Base-by-base conservation (phyloP, 164 flowering plant species). In the Pachysandra terminalis region DNA sequence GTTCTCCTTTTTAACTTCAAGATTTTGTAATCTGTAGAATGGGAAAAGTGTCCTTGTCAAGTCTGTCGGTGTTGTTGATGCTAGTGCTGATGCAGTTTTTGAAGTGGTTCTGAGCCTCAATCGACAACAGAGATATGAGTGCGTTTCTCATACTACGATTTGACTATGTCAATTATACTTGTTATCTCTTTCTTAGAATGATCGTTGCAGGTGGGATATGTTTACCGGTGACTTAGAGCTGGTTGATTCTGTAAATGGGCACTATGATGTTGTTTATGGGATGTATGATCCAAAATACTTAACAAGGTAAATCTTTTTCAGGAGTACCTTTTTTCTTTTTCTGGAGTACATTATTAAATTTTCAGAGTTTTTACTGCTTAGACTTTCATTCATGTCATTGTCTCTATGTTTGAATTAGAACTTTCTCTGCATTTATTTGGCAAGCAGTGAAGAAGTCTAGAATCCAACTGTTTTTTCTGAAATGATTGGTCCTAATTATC, bases 141-240 rank as follows among this genome's bases (percentile, higher is more conserved):
- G 74, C 77, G 93, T 75, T 68, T 54, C 63, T 64, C 25, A 26
- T 54, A 51, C 37, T 49, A 17, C 26, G 8, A 56, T 74, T 49
- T 58, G 51, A 8, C 19, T 35, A 12, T 61, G 19, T 23, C 1
- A 56, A n/a, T 45, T 67, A 54, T 74, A 22, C 67, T 56, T 28
- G 24, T 72, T 59, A 1, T 26, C 3, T 57, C 17, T 75, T 56
- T 82, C 75, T 74, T 58, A 78, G 66, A 66, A 68, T 67, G 74
- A 68, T 75, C 62, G 73, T 74, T 76, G 67, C 93, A 95, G 98
- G 87, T 95, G 99, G 99, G 98, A 95, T 78, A 77, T 81, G 72
- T 61, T 95, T 75, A 92, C 90, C 23, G 82, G 87, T 71, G 97
- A 95, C 77, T 76, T 92, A 68, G 91, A 95, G 81, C 74, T 92